Evolutionary conservation across 2,329 filamentous ascomycete genomes (phyloP).

Genomic region (Clarireedia hainanense): DNA sequence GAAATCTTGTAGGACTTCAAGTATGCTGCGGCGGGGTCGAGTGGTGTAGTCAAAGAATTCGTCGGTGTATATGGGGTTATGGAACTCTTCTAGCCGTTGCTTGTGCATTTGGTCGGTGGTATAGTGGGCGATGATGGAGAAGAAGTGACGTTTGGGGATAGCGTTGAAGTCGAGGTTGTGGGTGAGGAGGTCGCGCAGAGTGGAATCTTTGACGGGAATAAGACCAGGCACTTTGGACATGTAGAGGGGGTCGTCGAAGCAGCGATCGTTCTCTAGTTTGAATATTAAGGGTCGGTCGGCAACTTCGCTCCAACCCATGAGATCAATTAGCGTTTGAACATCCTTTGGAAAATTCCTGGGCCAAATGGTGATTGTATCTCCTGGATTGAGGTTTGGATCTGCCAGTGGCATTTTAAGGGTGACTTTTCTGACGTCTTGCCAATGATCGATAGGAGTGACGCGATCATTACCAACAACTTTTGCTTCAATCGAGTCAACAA

Average conservation of each 20-base stretch:
- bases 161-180: conserved; percentile 84
- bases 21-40: conserved; percentile 77
- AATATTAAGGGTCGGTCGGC: conserved; percentile 64
- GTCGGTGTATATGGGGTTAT: conserved; percentile 69
- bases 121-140: conserved; percentile 69
- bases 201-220: conserved; percentile 27
- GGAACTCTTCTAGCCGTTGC: conserved; percentile 78
- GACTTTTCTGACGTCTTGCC: conserved; percentile 90
- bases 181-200: conserved; percentile 67
- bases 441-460: conserved; percentile 69
- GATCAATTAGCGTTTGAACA: conserved; percentile 66
- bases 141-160: conserved; percentile 82
- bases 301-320: conserved; percentile 70
- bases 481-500: conserved; percentile 16
- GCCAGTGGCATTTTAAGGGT: conserved; percentile 44
- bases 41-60: conserved; percentile 96
- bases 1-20: conserved; percentile 91
- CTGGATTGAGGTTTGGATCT: conserved; percentile 48
- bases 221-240: conserved; percentile 28
- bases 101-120: conserved; percentile 65
- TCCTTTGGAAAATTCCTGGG: conserved; percentile 82
- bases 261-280: conserved; percentile 24
- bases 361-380: conserved; percentile 73
- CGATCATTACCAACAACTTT: conserved; percentile 57
- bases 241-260: conserved; percentile 25